Percentiles rank a stretch among this genome's conserved stretches.
Conservation (phyloP, 2,329 filamentous ascomycete genomes). For the Thermothelomyces thermophilus region DNA sequence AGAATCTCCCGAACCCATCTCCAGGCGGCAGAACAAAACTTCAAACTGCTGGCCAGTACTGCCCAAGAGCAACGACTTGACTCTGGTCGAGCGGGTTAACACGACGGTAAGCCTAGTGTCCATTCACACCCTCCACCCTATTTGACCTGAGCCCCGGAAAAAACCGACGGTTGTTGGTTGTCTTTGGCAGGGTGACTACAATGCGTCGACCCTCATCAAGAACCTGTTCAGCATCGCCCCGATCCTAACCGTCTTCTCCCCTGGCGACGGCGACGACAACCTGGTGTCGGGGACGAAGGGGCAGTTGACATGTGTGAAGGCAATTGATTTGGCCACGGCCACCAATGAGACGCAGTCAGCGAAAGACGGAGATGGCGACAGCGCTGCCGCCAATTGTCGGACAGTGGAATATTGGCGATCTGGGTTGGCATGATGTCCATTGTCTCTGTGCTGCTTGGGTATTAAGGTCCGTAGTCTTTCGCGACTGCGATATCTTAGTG, state of each 20-base stretch:
- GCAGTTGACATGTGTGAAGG: conserved; percentile 9
- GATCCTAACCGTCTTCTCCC: conserved; percentile 9
- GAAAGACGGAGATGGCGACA: background rate
- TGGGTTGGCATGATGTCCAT: no score
- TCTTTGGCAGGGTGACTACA: background rate
- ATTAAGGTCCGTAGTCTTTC: no score
- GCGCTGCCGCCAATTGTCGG: background rate
- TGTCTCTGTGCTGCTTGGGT: no score
- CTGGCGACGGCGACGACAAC: background rate
- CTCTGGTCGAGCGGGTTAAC: background rate
- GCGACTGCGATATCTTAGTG: no score
- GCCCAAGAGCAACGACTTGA: conserved; percentile 8
- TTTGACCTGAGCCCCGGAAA: background rate
- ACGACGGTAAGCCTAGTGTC: background rate
- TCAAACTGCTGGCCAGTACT: conserved; percentile 13
- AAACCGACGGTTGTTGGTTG: background rate
- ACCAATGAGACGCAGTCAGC: background rate
- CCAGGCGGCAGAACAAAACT: background rate
- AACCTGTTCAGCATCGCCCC: conserved; percentile 10
- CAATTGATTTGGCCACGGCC: conserved; percentile 8
- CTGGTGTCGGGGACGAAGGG: background rate
- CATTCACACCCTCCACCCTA: background rate
- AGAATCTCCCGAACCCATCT: conserved; percentile 2
- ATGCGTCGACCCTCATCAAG: background rate
- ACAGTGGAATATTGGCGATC: no score